A percentile compares a stretch with the other conserved stretches of the same genome.
Evolutionary conservation across 23 red algal genomes (phyloP).

Genomic region (Porphyridium purpureum): DNA sequence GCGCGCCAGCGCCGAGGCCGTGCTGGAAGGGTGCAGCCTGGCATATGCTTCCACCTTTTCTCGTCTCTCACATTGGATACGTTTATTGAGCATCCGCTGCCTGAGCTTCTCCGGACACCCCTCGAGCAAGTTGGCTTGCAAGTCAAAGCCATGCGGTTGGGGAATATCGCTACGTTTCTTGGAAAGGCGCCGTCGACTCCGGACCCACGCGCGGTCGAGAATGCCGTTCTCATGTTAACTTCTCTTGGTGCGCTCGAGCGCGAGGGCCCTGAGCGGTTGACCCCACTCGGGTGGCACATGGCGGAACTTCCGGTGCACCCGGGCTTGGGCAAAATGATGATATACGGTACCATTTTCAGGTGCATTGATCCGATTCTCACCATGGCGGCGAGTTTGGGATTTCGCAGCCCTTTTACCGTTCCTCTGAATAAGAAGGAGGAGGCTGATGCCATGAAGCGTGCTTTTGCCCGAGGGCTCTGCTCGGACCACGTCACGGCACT

Average conservation of each 20-base stretch:
- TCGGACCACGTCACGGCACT: slow-evolving; percentile 2
- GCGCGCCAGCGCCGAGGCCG: slow-evolving; percentile 32
- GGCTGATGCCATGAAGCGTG: slow-evolving; percentile 1
- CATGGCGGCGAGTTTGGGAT: slow-evolving; percentile 3
- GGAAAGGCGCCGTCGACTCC: slow-evolving; percentile 1
- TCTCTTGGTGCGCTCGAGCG: slow-evolving; percentile 1
- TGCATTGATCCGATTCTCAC: slow-evolving; percentile 1
- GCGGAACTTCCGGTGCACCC: slow-evolving; percentile 9
- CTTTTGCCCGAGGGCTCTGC: background rate
- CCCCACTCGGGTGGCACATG: slow-evolving; percentile 1
- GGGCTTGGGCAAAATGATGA: slow-evolving; percentile 7
- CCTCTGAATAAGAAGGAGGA: slow-evolving; percentile 7
- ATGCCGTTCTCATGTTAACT: background rate
- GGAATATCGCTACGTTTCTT: background rate
- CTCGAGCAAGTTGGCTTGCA: slow-evolving; percentile 10
- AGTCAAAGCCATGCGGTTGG: background rate
- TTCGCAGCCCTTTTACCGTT: background rate
- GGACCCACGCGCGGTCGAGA: background rate
- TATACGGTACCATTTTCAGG: slow-evolving; percentile 3
- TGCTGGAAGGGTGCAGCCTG: slow-evolving; percentile 17
- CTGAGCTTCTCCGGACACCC: slow-evolving; percentile 16
- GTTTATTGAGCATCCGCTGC: slow-evolving; percentile 10
- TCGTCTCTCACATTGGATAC: slow-evolving; percentile 3
- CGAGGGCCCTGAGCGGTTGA: background rate
- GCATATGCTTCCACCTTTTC: slow-evolving; percentile 31